Evolutionary conservation across 23 red algal genomes (phyloP), one percentile per base, ranked within the genome.

Genomic region (Gracilaria domingensis): DNA sequence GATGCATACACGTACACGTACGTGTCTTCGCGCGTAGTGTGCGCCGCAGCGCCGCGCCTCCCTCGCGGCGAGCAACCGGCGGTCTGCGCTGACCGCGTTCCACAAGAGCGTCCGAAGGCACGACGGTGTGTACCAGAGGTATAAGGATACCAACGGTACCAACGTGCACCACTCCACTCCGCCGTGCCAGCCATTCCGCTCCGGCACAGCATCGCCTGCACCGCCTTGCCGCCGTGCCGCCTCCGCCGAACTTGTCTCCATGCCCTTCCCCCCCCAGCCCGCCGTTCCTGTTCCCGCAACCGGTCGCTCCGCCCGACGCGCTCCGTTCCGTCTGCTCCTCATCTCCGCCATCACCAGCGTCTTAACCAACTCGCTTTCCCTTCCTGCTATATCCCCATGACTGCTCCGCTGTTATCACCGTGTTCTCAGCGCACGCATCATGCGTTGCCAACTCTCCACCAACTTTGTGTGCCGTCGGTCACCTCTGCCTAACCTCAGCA

Each of bases 331-430:
- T 20, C 79, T 82, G 23, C n/a, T 59, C 79, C 53, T 62, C 53
- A 60, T 33, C 58, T 25, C 79, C n/a, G 53, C 49, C 37, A 82
- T 82, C 37, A 82, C 79, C 37, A 82, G 79, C n/a, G 79, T 82
- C 4, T 65, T 82, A 26, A 60, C 58, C 36, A 56, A 82, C 88
- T 53, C 88, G 4, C 79, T 75, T 74, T 53, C 79, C 48, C 50
- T 82, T 30, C 75, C 77, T 66, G 69, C 57, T 77, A 51, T 77
- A 77, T 9, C 30, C 25, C 72, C 35, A 77, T 77, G 72, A 77
- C 25, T 50, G 72, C 38, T 49, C 72, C 39, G 7, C 20, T 77
- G 30, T 14, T 37, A 6, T 69, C 64, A 2, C 12, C 64, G 30
- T 16, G 33, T 24, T 18, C 64, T 9, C 4, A 69, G 64, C 28